Conservation (phyloP, 1,139 yeast species). For the Pichia cactophila region DNA sequence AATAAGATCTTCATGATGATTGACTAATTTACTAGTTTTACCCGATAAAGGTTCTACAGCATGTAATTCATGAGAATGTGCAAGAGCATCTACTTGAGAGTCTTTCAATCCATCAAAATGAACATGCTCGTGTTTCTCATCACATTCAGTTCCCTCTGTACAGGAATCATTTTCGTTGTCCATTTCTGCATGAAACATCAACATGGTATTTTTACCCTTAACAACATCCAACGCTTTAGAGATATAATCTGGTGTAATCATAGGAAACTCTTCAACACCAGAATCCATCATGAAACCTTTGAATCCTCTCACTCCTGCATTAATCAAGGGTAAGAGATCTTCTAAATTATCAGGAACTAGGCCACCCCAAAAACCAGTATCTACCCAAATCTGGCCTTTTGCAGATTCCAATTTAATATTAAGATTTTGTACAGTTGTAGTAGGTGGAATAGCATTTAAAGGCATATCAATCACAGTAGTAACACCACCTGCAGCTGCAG, state of each 20-base stretch:
- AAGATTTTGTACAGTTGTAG: constrained; percentile 75
- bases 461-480: constrained; percentile 97
- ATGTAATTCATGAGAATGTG: constrained; percentile 46
- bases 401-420: constrained; percentile 73
- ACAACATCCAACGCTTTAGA: constrained; percentile 57
- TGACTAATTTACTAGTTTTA: constrained; percentile 40
- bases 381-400: constrained; percentile 78
- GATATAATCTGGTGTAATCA: constrained; percentile 57
- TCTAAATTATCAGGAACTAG: constrained; percentile 68
- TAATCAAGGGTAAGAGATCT: constrained; percentile 64
- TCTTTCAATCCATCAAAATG: constrained; percentile 33
- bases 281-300: constrained; percentile 86
- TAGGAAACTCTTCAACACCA: constrained; percentile 93
- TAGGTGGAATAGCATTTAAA: constrained; percentile 89
- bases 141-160: constrained; percentile 1
- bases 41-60: constrained; percentile 55
- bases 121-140: constrained; percentile 6
- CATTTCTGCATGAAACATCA: constrained; percentile 94
- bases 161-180: constrained; percentile 29
- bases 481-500: constrained; percentile 93
- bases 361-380: constrained; percentile 96
- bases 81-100: constrained; percentile 44
- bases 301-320: constrained; percentile 86
- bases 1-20: constrained; percentile 19
- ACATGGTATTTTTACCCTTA: constrained; percentile 53